Evolutionary conservation across 208 protist species (phyloP), one percentile per base, ranked within the genome.

Genomic region (Novymonas esmeraldas): DNA sequence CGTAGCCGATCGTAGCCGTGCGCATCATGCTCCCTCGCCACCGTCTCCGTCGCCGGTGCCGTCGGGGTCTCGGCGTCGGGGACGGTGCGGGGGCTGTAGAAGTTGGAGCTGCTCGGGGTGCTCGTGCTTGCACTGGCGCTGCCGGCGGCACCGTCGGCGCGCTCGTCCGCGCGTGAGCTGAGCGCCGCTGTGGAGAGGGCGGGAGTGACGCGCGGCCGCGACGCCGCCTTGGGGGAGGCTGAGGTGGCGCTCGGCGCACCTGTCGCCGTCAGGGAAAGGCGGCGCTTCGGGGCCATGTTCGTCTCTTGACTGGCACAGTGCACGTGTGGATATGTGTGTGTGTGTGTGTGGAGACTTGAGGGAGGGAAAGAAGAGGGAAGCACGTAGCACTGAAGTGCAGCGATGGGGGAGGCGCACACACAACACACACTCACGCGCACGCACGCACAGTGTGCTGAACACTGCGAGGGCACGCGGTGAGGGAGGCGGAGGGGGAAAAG

Each of bases 221-320:
- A 38, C 26, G 41, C 33, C 13, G 38, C 28, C n/a, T 63, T 65
- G n/a, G 33, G n/a, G 31, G 48, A 36, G 38, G 51, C 42, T 4
- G 42, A 31, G 48, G 57, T 14, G 14, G 24, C 3, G 16, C 26
- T 39, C 10, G 57, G 39, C 3, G 57, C 41, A 10, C 28, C 44
- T 41, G 56, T 20, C 33, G 7, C 45, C 2, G 45, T 60, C 0
- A 59, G 61, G 54, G 46, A 50, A 29, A 75, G 56, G 31, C 69
- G 76, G 48, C 85, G 81, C 79, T 89, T 93, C 14, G 83, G 78
- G 14, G 81, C 76, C 87, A 93, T 93, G 28, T 22, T 58, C 18
- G 9, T 36, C 31, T 38, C 29, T 22, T n/a, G n/a, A n/a, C n/a
- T n/a, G n/a, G 18, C 44, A 16, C 6, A 6, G 13, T 42, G 22